Conservation (phyloP, 148 eudicot species). For the Agrostemma githago region DNA sequence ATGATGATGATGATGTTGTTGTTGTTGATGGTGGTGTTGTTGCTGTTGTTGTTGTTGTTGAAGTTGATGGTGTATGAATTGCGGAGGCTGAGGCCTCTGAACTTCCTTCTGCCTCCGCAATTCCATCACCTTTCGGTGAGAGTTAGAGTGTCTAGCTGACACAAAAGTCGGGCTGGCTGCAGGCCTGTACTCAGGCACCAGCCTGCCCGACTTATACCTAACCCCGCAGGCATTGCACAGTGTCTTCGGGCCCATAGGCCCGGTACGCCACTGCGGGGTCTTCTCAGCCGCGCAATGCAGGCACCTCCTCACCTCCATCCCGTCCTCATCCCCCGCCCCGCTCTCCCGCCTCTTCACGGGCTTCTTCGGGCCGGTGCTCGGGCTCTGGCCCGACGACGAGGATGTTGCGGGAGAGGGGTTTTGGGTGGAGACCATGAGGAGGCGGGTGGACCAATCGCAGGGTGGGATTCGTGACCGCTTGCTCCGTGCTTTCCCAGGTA, state of each 20-base stretch:
- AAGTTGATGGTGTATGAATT: slow-evolving; percentile 29
- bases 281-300: slow-evolving; percentile 87
- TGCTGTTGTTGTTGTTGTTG: background rate
- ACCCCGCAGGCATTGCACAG: slow-evolving; percentile 95
- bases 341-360: slow-evolving; percentile 27
- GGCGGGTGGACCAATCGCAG: slow-evolving; percentile 90
- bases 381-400: slow-evolving; percentile 2
- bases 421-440: slow-evolving; percentile 42
- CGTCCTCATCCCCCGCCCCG: slow-evolving; percentile 18
- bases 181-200: slow-evolving; percentile 92
- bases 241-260: slow-evolving; percentile 95
- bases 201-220: slow-evolving; percentile 89
- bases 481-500: slow-evolving; percentile 92
- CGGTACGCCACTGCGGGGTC: slow-evolving; percentile 96
- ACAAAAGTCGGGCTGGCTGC: slow-evolving; percentile 94
- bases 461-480: slow-evolving; percentile 91
- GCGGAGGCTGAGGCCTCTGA: slow-evolving; percentile 42
- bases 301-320: slow-evolving; percentile 47
- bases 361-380: slow-evolving; percentile 11
- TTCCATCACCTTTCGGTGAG: slow-evolving; percentile 92
- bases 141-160: slow-evolving; percentile 75
- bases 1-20: slow-evolving; percentile 19
- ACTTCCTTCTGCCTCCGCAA: slow-evolving; percentile 81
- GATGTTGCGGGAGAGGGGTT: slow-evolving; percentile 24
- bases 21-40: background rate